phyloP scores from a whole-genome alignment of 441 rosid genomes.

The Kokia cookei region DNA sequence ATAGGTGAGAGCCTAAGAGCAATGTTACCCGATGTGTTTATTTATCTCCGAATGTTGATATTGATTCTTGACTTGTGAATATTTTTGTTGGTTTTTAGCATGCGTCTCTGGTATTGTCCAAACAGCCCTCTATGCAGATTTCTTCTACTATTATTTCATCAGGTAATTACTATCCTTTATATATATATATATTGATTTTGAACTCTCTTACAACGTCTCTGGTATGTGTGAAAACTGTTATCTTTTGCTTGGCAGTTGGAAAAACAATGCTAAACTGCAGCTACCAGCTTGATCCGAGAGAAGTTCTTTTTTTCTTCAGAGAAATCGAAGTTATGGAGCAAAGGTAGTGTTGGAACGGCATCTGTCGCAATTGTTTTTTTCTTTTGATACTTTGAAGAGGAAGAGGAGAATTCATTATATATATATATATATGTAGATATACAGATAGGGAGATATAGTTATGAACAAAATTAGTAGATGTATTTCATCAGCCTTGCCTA shows the following conservation, averaged over 20 bases:
- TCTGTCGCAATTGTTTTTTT: not conserved
- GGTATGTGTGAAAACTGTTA: not conserved
- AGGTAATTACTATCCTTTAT: conserved; percentile 37
- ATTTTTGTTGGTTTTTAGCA: conserved; percentile 39
- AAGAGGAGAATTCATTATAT: not conserved
- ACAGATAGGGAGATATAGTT: not conserved
- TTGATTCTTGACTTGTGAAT: conserved; percentile 1
- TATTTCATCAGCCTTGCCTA: conserved; percentile 6
- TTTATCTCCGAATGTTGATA: not conserved
- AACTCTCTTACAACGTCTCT: not conserved
- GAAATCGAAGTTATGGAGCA: not conserved
- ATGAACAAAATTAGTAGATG: not conserved
- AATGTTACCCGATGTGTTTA: not conserved
- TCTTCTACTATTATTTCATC: conserved; percentile 87
- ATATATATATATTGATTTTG: not conserved
- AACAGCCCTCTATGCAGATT: conserved; percentile 83
- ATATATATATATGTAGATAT: not conserved
- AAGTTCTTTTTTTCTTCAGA: not conserved
- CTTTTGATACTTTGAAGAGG: not conserved
- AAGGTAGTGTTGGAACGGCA: not conserved
- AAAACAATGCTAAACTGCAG: conserved; percentile 82
- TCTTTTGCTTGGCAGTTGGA: conserved; percentile 55
- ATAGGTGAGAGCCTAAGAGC: conserved; percentile 47
- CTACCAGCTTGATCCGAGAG: conserved; percentile 64
- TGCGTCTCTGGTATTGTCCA: conserved; percentile 79